These are phyloP conservation scores for Paraphysoderma sedebokerense DNA, from an alignment of 371 early-diverging fungal species.

Conservation along the genomic window DNA sequence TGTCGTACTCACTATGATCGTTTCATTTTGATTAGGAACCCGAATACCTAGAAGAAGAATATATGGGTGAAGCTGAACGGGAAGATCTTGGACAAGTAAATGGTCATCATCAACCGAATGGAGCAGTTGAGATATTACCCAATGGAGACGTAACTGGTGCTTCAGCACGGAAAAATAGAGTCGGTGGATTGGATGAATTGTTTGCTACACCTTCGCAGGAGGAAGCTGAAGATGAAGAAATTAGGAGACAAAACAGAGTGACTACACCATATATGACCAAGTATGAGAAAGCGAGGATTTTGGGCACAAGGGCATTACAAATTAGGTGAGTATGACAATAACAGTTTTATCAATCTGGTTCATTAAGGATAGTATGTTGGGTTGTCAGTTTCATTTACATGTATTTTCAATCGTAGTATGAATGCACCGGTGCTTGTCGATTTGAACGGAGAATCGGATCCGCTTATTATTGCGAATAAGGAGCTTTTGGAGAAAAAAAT, in stretches of 20 bases:
- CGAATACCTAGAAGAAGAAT: not conserved
- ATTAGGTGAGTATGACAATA: conserved; percentile 29
- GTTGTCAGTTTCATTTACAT: not conserved
- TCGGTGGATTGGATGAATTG: not conserved
- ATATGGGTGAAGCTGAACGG: not conserved
- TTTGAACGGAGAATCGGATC: conserved; percentile 91
- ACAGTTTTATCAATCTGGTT: not conserved
- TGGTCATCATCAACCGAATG: not conserved
- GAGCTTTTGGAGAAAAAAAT: conserved; percentile 91
- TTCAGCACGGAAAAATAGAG: not conserved
- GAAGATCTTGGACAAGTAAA: not conserved
- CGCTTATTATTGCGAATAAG: conserved; percentile 94
- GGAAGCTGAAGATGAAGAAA: not conserved
- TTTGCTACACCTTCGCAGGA: not conserved
- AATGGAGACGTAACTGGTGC: not conserved
- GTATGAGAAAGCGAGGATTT: conserved; percentile 95
- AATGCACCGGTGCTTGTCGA: conserved; percentile 98
- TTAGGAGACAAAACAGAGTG: conserved; percentile 23
- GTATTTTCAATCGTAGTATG: conserved; percentile 42
- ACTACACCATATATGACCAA: conserved; percentile 99
- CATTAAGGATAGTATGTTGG: not conserved
- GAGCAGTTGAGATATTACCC: not conserved
- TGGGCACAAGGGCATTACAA: conserved; percentile 83
- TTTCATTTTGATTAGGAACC: too few species aligned
- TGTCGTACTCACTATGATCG: too few species aligned